Evolutionary conservation across 1,139 yeast species (phyloP), one percentile per base, ranked within the genome.

Genomic region (Candida tunisiensis): DNA sequence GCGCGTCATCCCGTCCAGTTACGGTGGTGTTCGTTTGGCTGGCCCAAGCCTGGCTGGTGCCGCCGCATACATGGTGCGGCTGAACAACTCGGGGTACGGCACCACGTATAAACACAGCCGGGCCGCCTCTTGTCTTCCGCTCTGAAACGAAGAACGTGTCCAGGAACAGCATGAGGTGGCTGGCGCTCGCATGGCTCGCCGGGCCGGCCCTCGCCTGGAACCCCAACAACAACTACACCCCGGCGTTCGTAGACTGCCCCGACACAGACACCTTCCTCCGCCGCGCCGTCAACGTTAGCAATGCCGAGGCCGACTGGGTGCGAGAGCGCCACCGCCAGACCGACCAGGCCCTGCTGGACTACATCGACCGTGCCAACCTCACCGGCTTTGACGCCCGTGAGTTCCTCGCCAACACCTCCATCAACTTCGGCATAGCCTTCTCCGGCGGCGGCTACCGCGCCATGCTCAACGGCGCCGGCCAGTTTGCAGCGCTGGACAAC

Each of bases 401-500:
- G 3, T 72, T 69, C 40, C 44, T 75, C 31, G 45, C 53, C 28
- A 34, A 49, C 24, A 53, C 63, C 17, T 53, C 56, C 15, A 58
- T 66, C 30, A 61, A 55, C 27, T 60, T 80, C 29, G 94, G 75
- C 3, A 45, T 82, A 13, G 83, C 93, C 3, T 75, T 79, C 44
- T 71, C 88, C 5, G 95, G 95, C 22, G 95, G 95, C 42, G 92
- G 94, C 3, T 82, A 79, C 52, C 65, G 95, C 33, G 93, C 94
- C 28, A 79, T 82, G 93, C 54, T 82, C 23, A 54, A 62, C 31
- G 93, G 93, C n/a, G 94, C 93, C 2, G 94, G 95, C 23, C 72
- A 74, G 48, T 51, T 82, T 23, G 59, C 85, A 10, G 94, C 88
- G 1, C 51, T 77, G 34, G 93, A 80, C 44, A 60, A 64, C 37